Base-by-base conservation (phyloP, 2,329 filamentous ascomycete genomes). In the Onygena corvina region DNA sequence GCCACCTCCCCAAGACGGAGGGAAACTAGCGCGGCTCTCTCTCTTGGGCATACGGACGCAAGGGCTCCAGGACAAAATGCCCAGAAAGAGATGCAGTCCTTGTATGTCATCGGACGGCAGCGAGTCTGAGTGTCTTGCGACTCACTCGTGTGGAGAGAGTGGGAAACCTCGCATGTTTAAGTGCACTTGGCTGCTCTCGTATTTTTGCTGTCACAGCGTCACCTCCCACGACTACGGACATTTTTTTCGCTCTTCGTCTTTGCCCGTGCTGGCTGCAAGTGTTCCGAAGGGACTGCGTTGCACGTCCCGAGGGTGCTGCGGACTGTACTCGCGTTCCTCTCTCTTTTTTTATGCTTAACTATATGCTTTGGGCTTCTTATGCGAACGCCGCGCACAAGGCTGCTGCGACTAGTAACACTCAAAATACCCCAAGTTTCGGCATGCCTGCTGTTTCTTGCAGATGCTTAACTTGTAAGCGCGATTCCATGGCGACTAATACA, bases 401-500 rank as follows among this genome's bases (percentile, higher is more conserved):
- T 18, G 11, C 27, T n/a, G 12, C 21, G 38, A 42, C 14, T 29
- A 42, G 14, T n/a, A n/a, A 25, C 21, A 21, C 6, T 14, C 38
- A 27, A 42, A 42, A 25, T 42, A 42, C 38, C 38, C 20, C 38
- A 42, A 21, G 21, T 42, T 27, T n/a, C 12, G 27, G 11, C 9
- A 7, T n/a, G 7, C 38, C 12, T 42, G 38, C 38, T 16, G 21
- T 14, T 27, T 42, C 21, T 25, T 42, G 21, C 38, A 21, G 38
- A 42, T 42, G 20, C 38, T 42, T 42, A 42, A n/a, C 38, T 42
- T 12, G 8, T n/a, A 42, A 42, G 38, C 38, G 38, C 38, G 38
- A 14, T 29, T 27, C 12, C 9, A 23, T 42, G 38, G 38, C 38
- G 38, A 42, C 27, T 42, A 27, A 25, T n/a, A 14, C n/a, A 3